Evolutionary conservation across 139 green algal species (phyloP).

Genomic region (Volvox reticuliferus): DNA sequence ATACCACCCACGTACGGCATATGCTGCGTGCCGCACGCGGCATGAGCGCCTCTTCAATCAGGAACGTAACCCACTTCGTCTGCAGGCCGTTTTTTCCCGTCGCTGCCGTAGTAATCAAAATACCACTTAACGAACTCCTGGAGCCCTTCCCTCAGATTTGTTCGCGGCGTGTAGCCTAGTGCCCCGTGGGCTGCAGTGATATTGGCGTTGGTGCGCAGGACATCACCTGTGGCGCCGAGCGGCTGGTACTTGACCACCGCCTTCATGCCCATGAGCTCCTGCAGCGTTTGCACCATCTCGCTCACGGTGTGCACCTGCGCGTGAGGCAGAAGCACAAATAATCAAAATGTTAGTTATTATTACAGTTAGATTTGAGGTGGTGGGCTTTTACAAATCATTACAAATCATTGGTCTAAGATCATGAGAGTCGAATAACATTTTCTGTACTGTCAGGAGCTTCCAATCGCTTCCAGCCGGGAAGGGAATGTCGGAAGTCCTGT

Average conservation of each 20-base stretch:
- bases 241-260: constrained; percentile 70
- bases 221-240: constrained; percentile 79
- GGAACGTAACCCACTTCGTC: constrained; percentile 55
- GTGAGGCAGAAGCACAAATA: no score
- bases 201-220: constrained; percentile 85
- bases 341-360: no score
- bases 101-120: constrained; percentile 66
- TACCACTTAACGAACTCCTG: constrained; percentile 81
- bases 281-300: constrained; percentile 76
- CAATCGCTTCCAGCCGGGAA: no score
- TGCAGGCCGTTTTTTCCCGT: constrained; percentile 28
- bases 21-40: no score
- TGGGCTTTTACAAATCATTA: no score
- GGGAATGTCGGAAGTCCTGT: no score
- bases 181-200: constrained; percentile 62
- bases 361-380: no score
- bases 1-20: no score
- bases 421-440: no score
- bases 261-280: constrained; percentile 68
- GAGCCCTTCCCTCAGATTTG: constrained; percentile 68
- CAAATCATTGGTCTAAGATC: no score
- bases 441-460: no score
- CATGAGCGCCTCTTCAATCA: not conserved
- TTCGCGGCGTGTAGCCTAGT: constrained; percentile 61
- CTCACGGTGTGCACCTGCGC: constrained; percentile 71